These are phyloP conservation scores for Salicornia ramosissima DNA, from an alignment of 148 eudicot species.

Conservation along the genomic window DNA sequence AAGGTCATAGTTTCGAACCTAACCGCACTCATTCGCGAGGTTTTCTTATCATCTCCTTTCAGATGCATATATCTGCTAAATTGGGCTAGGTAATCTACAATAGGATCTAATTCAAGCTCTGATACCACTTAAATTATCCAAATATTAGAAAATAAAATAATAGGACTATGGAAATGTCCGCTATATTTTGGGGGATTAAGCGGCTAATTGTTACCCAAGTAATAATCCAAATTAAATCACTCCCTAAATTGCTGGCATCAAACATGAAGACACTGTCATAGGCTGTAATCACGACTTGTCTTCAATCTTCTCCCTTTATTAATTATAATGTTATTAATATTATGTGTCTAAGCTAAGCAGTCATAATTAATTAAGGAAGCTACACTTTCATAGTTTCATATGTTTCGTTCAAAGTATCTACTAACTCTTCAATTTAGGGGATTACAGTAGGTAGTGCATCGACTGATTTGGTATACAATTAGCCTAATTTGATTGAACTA, in stretches of 20 bases:
- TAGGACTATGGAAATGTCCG: background rate
- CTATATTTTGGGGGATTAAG: background rate
- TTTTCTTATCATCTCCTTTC: too few species aligned
- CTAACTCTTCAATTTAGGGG: background rate
- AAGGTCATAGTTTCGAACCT: too few species aligned
- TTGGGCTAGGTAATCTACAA: too few species aligned
- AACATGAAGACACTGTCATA: constrained; percentile 7
- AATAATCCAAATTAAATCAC: constrained; percentile 1
- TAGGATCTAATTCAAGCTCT: too few species aligned
- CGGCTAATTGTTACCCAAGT: constrained; percentile 8
- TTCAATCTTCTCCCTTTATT: background rate
- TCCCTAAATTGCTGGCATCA: constrained; percentile 4
- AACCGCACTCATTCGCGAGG: too few species aligned
- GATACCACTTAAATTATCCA: too few species aligned
- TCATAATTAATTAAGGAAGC: background rate
- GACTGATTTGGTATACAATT: background rate
- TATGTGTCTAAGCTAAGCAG: background rate
- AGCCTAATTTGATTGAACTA: background rate
- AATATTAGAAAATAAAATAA: too few species aligned
- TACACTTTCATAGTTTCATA: background rate
- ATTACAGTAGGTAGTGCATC: background rate
- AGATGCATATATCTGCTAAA: too few species aligned
- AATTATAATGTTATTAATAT: background rate
- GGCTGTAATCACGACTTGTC: constrained; percentile 11
- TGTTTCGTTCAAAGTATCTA: background rate